Base-by-base conservation (phyloP, 2,329 filamentous ascomycete species). In the Ilyonectria robusta region DNA sequence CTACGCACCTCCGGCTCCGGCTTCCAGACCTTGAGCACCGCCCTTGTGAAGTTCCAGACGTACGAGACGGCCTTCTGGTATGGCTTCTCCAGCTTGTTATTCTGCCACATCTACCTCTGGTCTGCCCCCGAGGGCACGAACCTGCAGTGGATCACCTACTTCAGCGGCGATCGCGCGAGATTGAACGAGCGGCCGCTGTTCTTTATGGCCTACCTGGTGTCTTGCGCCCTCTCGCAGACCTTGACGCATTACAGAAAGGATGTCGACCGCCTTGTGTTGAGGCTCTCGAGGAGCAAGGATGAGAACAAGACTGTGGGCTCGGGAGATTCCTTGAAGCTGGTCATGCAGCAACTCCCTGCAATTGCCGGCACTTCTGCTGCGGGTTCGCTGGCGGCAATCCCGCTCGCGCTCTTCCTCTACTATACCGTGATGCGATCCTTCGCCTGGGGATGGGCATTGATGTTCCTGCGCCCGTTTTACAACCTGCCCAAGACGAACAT, bases 181-280 rank as follows among this genome's bases (percentile, higher is more conserved):
- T 82, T 98, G 65, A 98, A 98, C 78, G 95, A 98, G 84, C 89
- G 93, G 70, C 92, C 94, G 1, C 87, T 98, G 29, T 96, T 94
- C 78, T 84, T 97, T 57, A 90, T 93, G 37, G 88, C 87, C 66
- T 90, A 93, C 75, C 88, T 96, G 71, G 77, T 91, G 3, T 79
- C 91, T 1, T 85, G 96, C 48, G 93, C 93, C 4, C 65, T 93
- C 10, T 81, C 87, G n/a, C 93, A 97, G 79, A 89, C 92, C 1
- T 75, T 87, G 11, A 76, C 87, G 35, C 95, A 98, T 78, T 84
- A 97, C 17, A 89, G 87, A 77, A 84, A 83, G 58, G 94, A 97
- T 77, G 89, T 91, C 69, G 94, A 97, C 78, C 87, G 87, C 44
- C 84, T 97, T 57, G 71, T 79, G 31, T 68, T 84, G 19, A 70